Conservation (phyloP, 108 stramenopile species). For the Discostella stelligeroides region DNA sequence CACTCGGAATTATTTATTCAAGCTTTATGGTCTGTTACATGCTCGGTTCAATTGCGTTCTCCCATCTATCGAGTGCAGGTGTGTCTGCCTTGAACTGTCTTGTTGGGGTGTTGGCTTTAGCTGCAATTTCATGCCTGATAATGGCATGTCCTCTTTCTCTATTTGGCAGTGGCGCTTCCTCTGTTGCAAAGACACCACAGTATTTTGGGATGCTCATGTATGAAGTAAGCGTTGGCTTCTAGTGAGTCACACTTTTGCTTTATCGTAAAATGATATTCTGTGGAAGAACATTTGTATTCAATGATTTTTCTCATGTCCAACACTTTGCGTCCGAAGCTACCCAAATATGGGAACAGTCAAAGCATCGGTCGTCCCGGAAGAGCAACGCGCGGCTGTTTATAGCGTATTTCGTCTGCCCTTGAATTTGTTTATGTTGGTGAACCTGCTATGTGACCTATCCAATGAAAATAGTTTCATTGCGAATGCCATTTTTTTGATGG, state of each 20-base stretch:
- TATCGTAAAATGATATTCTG: not conserved
- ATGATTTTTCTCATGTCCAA: not conserved
- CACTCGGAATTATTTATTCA: slow-evolving; percentile 91
- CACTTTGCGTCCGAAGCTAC: slow-evolving; percentile 38
- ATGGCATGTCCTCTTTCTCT: slow-evolving; percentile 35
- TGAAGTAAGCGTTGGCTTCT: slow-evolving; percentile 93
- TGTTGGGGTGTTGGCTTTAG: slow-evolving; percentile 61
- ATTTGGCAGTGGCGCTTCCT: slow-evolving; percentile 44
- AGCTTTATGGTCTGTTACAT: slow-evolving; percentile 94
- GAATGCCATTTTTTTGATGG: slow-evolving; percentile 61
- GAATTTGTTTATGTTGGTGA: too few relatives aligned
- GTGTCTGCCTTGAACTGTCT: slow-evolving; percentile 64
- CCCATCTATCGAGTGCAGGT: slow-evolving; percentile 55
- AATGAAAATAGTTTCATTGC: slow-evolving; percentile 59
- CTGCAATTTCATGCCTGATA: slow-evolving; percentile 45
- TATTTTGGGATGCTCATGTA: slow-evolving; percentile 88
- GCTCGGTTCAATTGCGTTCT: slow-evolving; percentile 84
- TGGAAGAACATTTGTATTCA: too few relatives aligned
- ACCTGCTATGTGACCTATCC: slow-evolving; percentile 75
- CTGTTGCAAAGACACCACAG: slow-evolving; percentile 49
- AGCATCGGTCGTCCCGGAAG: slow-evolving; percentile 92
- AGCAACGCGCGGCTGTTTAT: slow-evolving; percentile 92
- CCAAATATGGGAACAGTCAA: slow-evolving; percentile 94
- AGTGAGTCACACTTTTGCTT: slow-evolving; percentile 28
- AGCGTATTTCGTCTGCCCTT: slow-evolving; percentile 93